These are phyloP conservation scores for Stephanocyclus meneghinianus DNA, from an alignment of 352 stramenopile species.

Conservation along the genomic window DNA sequence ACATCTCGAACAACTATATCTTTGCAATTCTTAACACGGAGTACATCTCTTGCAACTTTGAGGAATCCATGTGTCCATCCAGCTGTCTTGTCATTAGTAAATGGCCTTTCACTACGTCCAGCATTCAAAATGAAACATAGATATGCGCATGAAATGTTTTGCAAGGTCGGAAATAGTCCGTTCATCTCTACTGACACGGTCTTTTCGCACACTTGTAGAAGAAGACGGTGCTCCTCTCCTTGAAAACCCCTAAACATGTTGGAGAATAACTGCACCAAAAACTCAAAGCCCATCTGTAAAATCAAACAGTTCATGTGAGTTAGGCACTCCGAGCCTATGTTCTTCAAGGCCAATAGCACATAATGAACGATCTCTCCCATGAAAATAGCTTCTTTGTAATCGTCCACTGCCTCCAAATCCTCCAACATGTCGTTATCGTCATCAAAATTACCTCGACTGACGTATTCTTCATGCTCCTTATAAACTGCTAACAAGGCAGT, in stretches of 20 bases:
- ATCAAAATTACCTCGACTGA: neutral
- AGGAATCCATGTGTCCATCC: neutral
- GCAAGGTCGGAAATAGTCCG: constrained; percentile 21
- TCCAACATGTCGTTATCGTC: constrained; percentile 6
- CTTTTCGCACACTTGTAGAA: constrained; percentile 2
- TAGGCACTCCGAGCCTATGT: neutral
- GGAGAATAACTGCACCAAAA: constrained; percentile 41
- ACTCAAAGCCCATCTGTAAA: constrained; percentile 39
- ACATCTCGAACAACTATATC: constrained; percentile 8
- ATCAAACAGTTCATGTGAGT: constrained; percentile 18
- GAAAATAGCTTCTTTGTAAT: constrained; percentile 10
- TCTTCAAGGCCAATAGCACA: constrained; percentile 35
- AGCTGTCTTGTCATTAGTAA: neutral
- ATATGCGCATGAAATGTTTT: constrained; percentile 16
- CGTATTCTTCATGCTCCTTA: constrained; percentile 11
- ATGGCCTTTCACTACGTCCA: neutral
- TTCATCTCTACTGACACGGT: neutral
- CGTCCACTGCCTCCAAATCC: constrained; percentile 40
- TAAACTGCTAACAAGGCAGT: constrained; percentile 24
- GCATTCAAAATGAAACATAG: constrained; percentile 8
- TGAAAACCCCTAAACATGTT: neutral
- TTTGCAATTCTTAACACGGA: neutral
- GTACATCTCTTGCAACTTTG: neutral
- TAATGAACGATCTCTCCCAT: constrained; percentile 8
- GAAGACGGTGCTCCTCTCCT: neutral